A percentile compares a stretch with the other conserved stretches of the same genome.
Conservation (phyloP, 2,329 filamentous ascomycete genomes). For the Cytospora leucostoma region DNA sequence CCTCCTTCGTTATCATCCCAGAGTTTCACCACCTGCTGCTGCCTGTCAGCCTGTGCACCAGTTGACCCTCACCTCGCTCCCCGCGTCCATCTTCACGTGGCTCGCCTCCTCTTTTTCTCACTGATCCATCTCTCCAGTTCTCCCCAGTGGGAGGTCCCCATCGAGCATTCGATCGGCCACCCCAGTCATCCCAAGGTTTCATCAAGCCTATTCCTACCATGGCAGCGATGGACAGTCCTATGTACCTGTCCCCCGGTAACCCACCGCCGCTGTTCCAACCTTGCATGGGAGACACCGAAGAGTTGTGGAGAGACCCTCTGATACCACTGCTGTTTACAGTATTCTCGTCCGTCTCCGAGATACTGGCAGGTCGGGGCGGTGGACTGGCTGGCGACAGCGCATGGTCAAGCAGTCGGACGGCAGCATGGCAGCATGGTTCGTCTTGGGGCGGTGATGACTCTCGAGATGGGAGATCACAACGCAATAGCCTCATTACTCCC, state of each 20-base stretch:
- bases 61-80: neutral
- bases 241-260: neutral
- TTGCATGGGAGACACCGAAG: constrained; percentile 18
- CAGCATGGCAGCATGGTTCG: neutral
- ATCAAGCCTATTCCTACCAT: constrained; percentile 9
- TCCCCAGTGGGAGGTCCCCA: neutral
- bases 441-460: neutral
- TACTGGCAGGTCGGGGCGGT: neutral
- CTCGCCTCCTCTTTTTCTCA: neutral
- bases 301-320: constrained; percentile 14
- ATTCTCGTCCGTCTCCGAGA: neutral
- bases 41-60: neutral
- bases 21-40: constrained; percentile 8
- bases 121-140: neutral
- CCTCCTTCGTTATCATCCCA: neutral
- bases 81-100: neutral
- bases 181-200: constrained; percentile 4
- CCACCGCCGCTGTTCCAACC: constrained; percentile 24
- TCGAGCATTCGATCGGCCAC: constrained; percentile 18
- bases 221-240: constrained; percentile 20
- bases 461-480: neutral
- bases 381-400: neutral
- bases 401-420: neutral
- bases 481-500: neutral
- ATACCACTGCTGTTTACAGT: constrained; percentile 1